Percentiles rank a stretch among this genome's conserved stretches.
phyloP scores from a whole-genome alignment of 805 yeast species.

The Limtongia smithiae region DNA sequence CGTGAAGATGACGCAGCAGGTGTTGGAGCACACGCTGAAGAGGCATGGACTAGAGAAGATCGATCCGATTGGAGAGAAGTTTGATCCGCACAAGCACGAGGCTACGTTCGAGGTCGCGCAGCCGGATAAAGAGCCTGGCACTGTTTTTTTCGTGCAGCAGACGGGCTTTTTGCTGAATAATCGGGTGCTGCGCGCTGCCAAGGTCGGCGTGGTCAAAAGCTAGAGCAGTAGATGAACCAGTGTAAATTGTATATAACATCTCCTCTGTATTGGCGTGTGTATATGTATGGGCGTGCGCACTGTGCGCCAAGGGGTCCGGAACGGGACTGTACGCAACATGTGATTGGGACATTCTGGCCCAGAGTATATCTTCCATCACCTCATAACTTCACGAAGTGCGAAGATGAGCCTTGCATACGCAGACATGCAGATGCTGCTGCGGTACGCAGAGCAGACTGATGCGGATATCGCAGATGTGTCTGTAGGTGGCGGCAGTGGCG shows the following conservation, averaged over 20 bases:
- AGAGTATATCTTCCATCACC: no score
- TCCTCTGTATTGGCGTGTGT: background rate
- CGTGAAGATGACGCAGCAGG: conserved; percentile 81
- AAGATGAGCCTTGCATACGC: no score
- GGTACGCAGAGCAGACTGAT: no score
- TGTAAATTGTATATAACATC: background rate
- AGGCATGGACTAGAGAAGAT: conserved; percentile 78
- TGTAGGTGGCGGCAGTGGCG: background rate
- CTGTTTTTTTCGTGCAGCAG: conserved; percentile 90
- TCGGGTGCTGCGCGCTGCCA: conserved; percentile 90
- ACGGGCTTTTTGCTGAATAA: conserved; percentile 81
- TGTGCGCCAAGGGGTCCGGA: no score
- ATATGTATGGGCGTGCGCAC: no score
- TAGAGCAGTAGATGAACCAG: background rate
- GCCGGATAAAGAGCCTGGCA: conserved; percentile 86
- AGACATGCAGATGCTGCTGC: no score
- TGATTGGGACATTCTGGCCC: no score
- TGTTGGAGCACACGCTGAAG: conserved; percentile 76
- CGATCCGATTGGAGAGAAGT: conserved; percentile 77
- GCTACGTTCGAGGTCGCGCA: conserved; percentile 86
- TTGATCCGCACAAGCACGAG: conserved; percentile 90
- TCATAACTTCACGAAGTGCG: no score
- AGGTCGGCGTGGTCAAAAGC: conserved; percentile 81
- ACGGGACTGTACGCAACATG: no score
- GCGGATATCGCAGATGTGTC: background rate